Conservation (phyloP, 495 filamentous ascomycete genomes). For the Xylaria castorea region DNA sequence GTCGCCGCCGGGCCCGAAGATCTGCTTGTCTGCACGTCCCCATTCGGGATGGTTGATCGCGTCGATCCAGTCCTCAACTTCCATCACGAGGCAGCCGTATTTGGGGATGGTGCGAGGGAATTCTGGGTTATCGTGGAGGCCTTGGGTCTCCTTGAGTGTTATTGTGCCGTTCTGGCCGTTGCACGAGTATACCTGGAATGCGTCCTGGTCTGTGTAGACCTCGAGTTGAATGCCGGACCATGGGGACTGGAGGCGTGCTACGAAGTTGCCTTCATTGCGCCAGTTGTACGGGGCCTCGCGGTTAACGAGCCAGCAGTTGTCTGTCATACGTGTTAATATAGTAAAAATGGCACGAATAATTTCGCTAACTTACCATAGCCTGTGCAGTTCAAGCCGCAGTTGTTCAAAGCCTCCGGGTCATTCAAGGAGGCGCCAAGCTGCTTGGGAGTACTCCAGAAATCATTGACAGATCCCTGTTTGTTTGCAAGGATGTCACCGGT, state of each 20-base stretch:
- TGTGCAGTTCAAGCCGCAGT: constrained; percentile 75
- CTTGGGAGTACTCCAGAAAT: constrained; percentile 78
- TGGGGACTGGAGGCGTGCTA: constrained; percentile 67
- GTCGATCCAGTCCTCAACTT: constrained; percentile 78
- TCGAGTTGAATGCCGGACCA: constrained; percentile 77
- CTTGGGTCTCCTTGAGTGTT: constrained; percentile 69
- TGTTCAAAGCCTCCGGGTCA: constrained; percentile 59
- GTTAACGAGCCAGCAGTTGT: constrained; percentile 60
- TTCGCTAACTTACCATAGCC: constrained; percentile 67
- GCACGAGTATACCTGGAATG: constrained; percentile 80
- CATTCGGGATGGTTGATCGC: constrained; percentile 82
- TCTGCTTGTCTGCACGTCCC: constrained; percentile 66
- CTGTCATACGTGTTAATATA: constrained; percentile 34
- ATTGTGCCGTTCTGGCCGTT: constrained; percentile 72
- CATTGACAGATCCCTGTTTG: constrained; percentile 66
- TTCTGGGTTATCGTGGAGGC: constrained; percentile 47
- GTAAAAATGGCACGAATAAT: neutral
- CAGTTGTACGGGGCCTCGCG: constrained; percentile 61
- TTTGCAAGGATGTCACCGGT: constrained; percentile 75
- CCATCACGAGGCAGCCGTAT: constrained; percentile 76
- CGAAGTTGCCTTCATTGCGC: constrained; percentile 56
- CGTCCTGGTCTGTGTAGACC: constrained; percentile 75
- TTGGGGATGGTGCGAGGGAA: constrained; percentile 61
- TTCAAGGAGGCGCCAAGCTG: constrained; percentile 73
- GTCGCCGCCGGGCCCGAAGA: constrained; percentile 67